Evolutionary conservation across 345 rosid species (phyloP).

Genomic region (Citrus cavaleriei): DNA sequence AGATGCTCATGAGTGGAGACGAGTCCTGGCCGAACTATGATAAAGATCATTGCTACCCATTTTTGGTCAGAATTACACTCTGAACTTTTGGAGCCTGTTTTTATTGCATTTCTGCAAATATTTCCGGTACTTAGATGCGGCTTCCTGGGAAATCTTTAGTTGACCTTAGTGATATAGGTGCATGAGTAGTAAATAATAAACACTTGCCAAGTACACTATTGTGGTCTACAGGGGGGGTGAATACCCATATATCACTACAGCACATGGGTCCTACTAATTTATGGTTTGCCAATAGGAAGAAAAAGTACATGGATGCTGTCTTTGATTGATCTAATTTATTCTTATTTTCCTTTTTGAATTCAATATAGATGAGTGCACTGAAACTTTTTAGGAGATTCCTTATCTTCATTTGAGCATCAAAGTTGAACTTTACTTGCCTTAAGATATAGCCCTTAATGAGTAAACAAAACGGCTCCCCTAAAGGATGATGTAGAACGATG

Average conservation of each 20-base stretch:
- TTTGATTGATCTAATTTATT: slow-evolving; percentile 14
- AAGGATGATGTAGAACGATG: slow-evolving; percentile 15
- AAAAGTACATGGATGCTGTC: slow-evolving; percentile 4
- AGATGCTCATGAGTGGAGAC: slow-evolving; percentile 45
- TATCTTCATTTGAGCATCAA: slow-evolving; percentile 31
- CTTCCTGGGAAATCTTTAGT: neutral
- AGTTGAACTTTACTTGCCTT: slow-evolving; percentile 11
- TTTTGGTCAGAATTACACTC: slow-evolving; percentile 56
- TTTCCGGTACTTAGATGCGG: neutral
- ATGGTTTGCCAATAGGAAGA: slow-evolving; percentile 13
- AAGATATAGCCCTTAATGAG: slow-evolving; percentile 18
- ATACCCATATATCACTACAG: neutral
- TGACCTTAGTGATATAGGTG: neutral
- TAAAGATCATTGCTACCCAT: slow-evolving; percentile 73
- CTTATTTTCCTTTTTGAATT: slow-evolving; percentile 19
- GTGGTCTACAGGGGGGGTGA: neutral
- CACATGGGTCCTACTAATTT: slow-evolving; percentile 5
- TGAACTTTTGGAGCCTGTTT: slow-evolving; percentile 15
- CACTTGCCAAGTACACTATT: neutral
- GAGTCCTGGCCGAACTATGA: slow-evolving; percentile 67
- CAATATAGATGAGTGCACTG: slow-evolving; percentile 26
- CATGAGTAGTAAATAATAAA: neutral
- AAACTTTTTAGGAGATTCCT: slow-evolving; percentile 45
- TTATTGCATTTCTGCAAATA: neutral
- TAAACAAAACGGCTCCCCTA: slow-evolving; percentile 11